phyloP scores from a whole-genome alignment of 2,329 filamentous ascomycete species.

The Catunica adiposa region DNA sequence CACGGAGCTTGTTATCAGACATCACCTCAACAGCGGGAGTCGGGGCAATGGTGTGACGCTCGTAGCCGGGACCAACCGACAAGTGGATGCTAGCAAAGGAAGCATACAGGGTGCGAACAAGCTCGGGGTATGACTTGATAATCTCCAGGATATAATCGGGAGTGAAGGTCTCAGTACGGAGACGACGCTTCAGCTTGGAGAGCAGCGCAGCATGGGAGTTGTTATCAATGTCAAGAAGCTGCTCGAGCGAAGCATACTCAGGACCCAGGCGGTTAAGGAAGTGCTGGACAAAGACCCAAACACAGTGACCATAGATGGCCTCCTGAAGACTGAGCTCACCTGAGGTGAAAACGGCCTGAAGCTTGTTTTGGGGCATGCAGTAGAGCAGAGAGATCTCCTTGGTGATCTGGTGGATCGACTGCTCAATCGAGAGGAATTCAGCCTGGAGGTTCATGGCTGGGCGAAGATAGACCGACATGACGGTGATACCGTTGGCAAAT shows the following conservation, averaged over 20 bases:
- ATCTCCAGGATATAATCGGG: slow-evolving; percentile 97
- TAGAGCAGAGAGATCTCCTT: slow-evolving; percentile 95
- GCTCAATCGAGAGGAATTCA: slow-evolving; percentile 63
- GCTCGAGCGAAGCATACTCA: slow-evolving; percentile 76
- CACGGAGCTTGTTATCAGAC: slow-evolving; percentile 55
- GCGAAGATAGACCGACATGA: slow-evolving; percentile 88
- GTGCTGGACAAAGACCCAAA: slow-evolving; percentile 95
- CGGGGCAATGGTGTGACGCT: slow-evolving; percentile 32
- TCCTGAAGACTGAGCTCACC: slow-evolving; percentile 85
- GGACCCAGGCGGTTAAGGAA: slow-evolving; percentile 90
- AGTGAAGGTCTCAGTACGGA: slow-evolving; percentile 93
- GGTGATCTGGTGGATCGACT: slow-evolving; percentile 95
- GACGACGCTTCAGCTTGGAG: slow-evolving; percentile 84
- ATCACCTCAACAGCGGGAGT: slow-evolving; percentile 50
- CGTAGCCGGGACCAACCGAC: slow-evolving; percentile 33
- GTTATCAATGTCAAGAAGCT: slow-evolving; percentile 65
- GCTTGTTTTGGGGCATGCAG: slow-evolving; percentile 94
- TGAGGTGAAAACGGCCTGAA: slow-evolving; percentile 74
- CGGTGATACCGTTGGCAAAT: slow-evolving; percentile 94
- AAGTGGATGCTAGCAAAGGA: slow-evolving; percentile 82
- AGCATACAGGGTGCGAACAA: slow-evolving; percentile 77
- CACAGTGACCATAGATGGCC: slow-evolving; percentile 91
- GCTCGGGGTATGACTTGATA: slow-evolving; percentile 73
- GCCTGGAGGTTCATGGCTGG: slow-evolving; percentile 44
- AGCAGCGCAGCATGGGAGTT: slow-evolving; percentile 74